These are phyloP conservation scores for Saururus chinensis DNA, from an alignment of 164 flowering plant species.

Conservation along the genomic window DNA sequence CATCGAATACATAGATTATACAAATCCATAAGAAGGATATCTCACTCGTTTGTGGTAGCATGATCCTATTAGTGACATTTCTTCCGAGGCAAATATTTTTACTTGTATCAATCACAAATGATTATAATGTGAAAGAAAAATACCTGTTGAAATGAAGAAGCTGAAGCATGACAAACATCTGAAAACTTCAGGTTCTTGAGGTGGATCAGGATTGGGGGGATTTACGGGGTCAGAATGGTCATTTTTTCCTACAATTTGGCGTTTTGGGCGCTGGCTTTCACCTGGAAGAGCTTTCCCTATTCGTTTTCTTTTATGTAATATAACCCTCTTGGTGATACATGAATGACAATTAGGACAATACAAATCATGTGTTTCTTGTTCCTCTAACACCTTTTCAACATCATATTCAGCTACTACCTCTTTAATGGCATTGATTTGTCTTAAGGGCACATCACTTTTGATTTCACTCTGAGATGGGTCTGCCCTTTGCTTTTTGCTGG, in stretches of 20 bases:
- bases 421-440: conserved; percentile 15
- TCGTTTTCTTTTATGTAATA: conserved; percentile 52
- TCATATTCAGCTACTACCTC: conserved; percentile 33
- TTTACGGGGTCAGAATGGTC: conserved; percentile 3
- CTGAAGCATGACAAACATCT: conserved; percentile 75
- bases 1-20: too few species aligned
- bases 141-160: conserved; percentile 66
- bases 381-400: conserved; percentile 49
- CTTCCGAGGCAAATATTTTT: too few species aligned
- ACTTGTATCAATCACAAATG: too few species aligned
- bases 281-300: conserved; percentile 6
- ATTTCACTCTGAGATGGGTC: conserved; percentile 1
- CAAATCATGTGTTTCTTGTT: conserved; percentile 77
- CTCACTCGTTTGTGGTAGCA: too few species aligned
- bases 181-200: conserved; percentile 30
- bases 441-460: conserved; percentile 6
- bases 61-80: too few species aligned
- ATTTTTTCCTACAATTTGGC: conserved; percentile 10
- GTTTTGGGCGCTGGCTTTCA: conserved; percentile 25
- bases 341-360: conserved; percentile 76
- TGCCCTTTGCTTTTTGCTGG: not conserved
- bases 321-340: conserved; percentile 66
- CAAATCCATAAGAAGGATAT: too few species aligned
- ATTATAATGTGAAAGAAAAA: not conserved
- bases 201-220: conserved; percentile 5